A percentile compares a stretch with the other conserved stretches of the same genome.
Conservation (phyloP, 2,329 filamentous ascomycete species). For the Sordariomycetes sp. region DNA sequence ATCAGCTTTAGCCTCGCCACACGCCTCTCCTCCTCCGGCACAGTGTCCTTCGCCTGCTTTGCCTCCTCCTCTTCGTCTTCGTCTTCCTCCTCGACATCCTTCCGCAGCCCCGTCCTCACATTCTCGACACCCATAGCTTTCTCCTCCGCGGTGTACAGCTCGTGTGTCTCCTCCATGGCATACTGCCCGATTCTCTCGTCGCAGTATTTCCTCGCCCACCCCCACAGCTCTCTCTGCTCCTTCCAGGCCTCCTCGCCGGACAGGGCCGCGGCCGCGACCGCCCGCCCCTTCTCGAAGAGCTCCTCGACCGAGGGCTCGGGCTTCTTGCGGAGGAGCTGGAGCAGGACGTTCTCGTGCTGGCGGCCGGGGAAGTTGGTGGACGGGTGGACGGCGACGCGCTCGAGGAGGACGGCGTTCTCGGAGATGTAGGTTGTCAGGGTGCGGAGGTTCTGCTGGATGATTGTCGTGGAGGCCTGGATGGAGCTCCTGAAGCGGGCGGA, state of each 20-base stretch:
- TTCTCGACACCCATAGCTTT: constrained; percentile 53
- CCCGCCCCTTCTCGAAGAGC: constrained; percentile 55
- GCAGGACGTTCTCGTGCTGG: constrained; percentile 54
- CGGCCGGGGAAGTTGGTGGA: constrained; percentile 64
- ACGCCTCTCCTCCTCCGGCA: constrained; percentile 18
- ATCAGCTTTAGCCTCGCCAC: constrained; percentile 34
- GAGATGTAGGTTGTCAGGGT: constrained; percentile 55
- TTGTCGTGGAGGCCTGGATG: constrained; percentile 59
- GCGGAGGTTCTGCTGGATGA: constrained; percentile 60
- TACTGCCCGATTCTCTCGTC: constrained; percentile 28
- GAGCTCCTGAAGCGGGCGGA: constrained; percentile 25
- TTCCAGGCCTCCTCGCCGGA: constrained; percentile 13
- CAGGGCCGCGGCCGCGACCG: constrained; percentile 24
- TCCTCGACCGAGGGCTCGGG: constrained; percentile 68
- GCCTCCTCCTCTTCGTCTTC: constrained; percentile 50
- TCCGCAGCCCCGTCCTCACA: constrained; percentile 60
- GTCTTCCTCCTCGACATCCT: constrained; percentile 38
- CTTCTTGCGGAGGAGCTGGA: constrained; percentile 70
- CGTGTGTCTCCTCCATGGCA: constrained; percentile 33
- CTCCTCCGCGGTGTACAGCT: constrained; percentile 65
- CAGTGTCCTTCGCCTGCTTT: constrained; percentile 27
- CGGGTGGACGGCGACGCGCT: constrained; percentile 62
- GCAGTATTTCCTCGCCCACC: constrained; percentile 28
- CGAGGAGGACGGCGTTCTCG: constrained; percentile 57
- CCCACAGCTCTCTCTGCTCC: constrained; percentile 46